Evolutionary conservation across 1,284 basidiomycete species (phyloP).

Genomic region (Cystobasidiaceae sp.): DNA sequence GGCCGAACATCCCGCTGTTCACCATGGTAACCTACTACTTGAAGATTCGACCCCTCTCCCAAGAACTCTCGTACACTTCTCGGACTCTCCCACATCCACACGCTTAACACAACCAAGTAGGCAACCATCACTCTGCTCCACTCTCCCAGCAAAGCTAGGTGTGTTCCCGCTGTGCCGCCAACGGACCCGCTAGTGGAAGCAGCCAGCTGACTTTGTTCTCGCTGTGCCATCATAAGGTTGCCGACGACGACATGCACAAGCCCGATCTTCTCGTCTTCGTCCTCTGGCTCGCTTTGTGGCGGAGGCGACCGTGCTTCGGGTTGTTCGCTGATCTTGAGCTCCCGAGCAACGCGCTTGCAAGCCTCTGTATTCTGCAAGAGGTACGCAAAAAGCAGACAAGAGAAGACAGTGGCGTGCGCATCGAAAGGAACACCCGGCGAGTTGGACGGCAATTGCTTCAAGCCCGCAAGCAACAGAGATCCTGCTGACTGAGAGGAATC

Average conservation of each 20-base stretch:
- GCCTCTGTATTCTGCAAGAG: conserved; percentile 54
- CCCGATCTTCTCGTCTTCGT: conserved; percentile 51
- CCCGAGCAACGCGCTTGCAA: conserved; percentile 53
- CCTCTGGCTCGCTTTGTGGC: conserved; percentile 42
- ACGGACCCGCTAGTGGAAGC: conserved; percentile 34
- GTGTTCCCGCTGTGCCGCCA: conserved; percentile 45
- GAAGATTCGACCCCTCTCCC: conserved; percentile 77
- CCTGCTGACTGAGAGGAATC: conserved; percentile 49
- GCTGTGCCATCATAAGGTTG: conserved; percentile 59
- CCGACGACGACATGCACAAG: conserved; percentile 55
- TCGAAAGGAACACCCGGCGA: conserved; percentile 49
- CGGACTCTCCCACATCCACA: conserved; percentile 97
- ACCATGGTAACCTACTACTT: conserved; percentile 68
- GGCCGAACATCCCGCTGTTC: neutral
- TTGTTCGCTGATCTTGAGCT: conserved; percentile 46
- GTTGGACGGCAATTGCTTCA: conserved; percentile 49
- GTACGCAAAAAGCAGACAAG: conserved; percentile 53
- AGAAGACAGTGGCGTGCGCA: conserved; percentile 53
- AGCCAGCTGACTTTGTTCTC: conserved; percentile 52
- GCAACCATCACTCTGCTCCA: conserved; percentile 87
- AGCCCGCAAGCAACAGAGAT: conserved; percentile 51
- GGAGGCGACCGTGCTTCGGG: conserved; percentile 13
- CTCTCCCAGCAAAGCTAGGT: conserved; percentile 58
- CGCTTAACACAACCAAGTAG: conserved; percentile 73
- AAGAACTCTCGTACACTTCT: conserved; percentile 81